phyloP scores from a whole-genome alignment of 139 green algal species.

The Chlamydomonas sp. region DNA sequence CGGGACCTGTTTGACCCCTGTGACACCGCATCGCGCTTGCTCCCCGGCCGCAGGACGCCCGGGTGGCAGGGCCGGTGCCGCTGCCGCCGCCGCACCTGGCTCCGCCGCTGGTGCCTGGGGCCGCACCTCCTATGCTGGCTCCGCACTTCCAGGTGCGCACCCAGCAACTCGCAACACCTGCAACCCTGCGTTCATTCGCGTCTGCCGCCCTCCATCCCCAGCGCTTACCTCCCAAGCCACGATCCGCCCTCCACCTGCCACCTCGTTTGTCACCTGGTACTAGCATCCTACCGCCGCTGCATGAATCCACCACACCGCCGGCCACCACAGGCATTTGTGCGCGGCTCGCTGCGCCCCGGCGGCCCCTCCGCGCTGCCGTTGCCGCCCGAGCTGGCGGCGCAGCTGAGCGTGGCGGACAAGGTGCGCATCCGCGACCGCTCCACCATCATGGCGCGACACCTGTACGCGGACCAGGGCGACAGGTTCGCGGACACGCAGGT shows the following conservation, averaged over 20 bases:
- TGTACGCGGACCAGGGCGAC: constrained; percentile 76
- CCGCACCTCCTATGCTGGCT: constrained; percentile 33
- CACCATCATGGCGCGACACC: constrained; percentile 87
- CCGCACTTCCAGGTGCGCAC: constrained; percentile 36
- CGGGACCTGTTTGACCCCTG: no score
- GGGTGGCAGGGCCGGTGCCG: background rate
- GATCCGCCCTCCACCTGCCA: no score
- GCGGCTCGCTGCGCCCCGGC: background rate
- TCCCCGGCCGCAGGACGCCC: background rate
- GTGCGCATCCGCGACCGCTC: constrained; percentile 76
- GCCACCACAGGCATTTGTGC: constrained; percentile 40
- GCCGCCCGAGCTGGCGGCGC: constrained; percentile 34
- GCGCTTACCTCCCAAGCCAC: no score
- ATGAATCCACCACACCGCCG: background rate
- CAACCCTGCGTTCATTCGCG: no score
- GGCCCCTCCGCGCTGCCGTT: constrained; percentile 3
- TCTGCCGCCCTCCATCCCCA: no score
- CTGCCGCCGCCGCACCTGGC: background rate
- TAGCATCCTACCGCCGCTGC: no score
- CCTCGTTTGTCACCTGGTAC: no score
- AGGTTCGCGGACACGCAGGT: constrained; percentile 76
- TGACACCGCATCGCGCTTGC: no score
- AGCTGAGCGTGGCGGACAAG: constrained; percentile 46
- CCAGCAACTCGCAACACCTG: no score
- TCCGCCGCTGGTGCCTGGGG: background rate